Conservation (phyloP, 352 stramenopile genomes). For the Peronosclerospora sorghi region DNA sequence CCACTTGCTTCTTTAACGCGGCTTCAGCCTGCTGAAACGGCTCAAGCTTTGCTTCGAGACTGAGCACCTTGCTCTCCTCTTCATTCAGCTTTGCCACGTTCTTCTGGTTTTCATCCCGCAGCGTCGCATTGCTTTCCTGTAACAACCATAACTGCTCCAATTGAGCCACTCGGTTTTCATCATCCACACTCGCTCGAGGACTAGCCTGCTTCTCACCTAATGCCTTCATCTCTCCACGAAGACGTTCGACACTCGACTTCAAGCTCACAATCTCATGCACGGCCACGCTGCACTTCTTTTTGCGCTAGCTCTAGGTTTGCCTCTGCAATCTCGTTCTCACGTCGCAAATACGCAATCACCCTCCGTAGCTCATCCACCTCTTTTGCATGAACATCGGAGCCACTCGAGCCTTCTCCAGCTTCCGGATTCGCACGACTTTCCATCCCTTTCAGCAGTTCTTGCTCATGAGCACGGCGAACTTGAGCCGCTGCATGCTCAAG, state of each 20-base stretch:
- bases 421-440: conserved; percentile 12
- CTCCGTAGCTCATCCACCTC: conserved; percentile 64
- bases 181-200: conserved; percentile 14
- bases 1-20: conserved; percentile 35
- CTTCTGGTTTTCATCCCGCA: conserved; percentile 63
- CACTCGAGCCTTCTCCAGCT: conserved; percentile 7
- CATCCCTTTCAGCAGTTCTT: conserved; percentile 30
- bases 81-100: conserved; percentile 38
- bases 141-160: conserved; percentile 66
- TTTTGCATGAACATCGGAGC: no score
- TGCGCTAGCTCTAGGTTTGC: conserved; percentile 60
- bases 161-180: conserved; percentile 44
- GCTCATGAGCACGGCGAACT: conserved; percentile 46
- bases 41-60: conserved; percentile 39
- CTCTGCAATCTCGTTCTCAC: conserved; percentile 49
- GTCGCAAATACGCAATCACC: conserved; percentile 58
- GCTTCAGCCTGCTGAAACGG: conserved; percentile 35
- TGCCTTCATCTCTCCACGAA: conserved; percentile 51
- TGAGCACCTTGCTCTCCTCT: conserved; percentile 36
- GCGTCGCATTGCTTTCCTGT: conserved; percentile 66
- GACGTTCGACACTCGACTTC: conserved; percentile 42
- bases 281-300: conserved; percentile 53
- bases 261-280: conserved; percentile 40
- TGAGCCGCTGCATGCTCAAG: conserved; percentile 47
- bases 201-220: conserved; percentile 12